Evolutionary conservation across 228 moss, liverwort and hornwort species (phyloP), one percentile per base, ranked within the genome.

Genomic region (Sphagnum magellanicum): DNA sequence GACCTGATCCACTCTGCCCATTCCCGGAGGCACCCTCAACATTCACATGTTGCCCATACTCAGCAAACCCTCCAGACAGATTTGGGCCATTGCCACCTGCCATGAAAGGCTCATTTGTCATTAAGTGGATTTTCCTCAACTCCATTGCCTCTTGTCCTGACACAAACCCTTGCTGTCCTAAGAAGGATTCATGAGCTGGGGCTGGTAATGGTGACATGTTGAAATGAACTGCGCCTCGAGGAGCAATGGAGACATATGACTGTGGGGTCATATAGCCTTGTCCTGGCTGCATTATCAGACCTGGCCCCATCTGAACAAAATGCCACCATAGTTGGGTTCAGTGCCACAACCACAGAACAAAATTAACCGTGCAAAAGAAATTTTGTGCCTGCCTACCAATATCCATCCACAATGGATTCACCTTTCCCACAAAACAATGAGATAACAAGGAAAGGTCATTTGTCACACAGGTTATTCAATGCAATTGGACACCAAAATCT

Each of bases 121-220:
- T 55, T 12, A 55, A 55, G 1, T 55, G 9, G 9, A 8, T 12
- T 12, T 8, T 55, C 12, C 55, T 12, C 71, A 76, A 72, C 53
- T 78, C 68, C 64, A 68, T 50, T 4, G 76, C 80, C 8, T 75
- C 75, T 4, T 78, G 75, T 0, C 78, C 75, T 0, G 76, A 70
- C 50, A 82, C 63, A 73, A 82, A 3, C 64, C 16, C 72, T 58
- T 82, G 82, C 63, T 83, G 83, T 50, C 58, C 69, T 72, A 82
- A 80, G 50, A 83, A 80, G 0, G 78, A 71, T 6, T 76, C 53
- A 51, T 80, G 80, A 12, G 55, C 12, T 55, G 67, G 47, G 53
- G 67, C 70, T 64, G 76, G 80, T 70, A 65, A 78, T 50, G 76
- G 84, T 50, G 77, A 76, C 57, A 78, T 75, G 74, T 80, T 79